Conservation (phyloP, 2,329 filamentous ascomycete genomes). For the Ophiosphaerella narmari region DNA sequence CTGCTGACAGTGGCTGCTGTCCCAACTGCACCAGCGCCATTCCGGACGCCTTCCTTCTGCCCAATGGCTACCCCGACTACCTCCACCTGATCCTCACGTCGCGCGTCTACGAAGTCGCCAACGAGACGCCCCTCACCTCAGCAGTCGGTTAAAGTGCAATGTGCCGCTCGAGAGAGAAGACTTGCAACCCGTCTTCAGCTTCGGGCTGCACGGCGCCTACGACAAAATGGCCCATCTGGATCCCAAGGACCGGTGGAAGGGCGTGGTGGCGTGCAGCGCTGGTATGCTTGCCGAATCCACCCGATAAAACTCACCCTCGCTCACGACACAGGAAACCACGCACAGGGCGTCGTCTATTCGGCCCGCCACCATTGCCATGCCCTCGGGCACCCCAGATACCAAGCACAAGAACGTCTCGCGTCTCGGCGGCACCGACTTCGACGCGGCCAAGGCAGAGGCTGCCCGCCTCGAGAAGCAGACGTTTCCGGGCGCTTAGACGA, state of each 20-base stretch:
- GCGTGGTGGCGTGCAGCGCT: conserved; percentile 94
- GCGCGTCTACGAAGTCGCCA: conserved; percentile 93
- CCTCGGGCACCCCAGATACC: conserved; percentile 90
- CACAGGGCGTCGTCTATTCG: conserved; percentile 94
- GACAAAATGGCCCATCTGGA: conserved; percentile 99
- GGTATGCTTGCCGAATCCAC: too few species aligned
- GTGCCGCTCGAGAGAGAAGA: conserved; percentile 95
- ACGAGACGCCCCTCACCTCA: conserved; percentile 85
- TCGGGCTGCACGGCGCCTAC: conserved; percentile 96
- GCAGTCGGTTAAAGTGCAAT: conserved; percentile 89
- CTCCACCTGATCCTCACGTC: conserved; percentile 90
- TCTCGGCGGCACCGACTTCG: conserved; percentile 89
- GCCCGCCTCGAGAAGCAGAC: conserved; percentile 75
- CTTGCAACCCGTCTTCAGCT: conserved; percentile 97
- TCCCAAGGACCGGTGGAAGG: conserved; percentile 82
- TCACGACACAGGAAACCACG: conserved; percentile 94
- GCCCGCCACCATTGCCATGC: conserved; percentile 98
- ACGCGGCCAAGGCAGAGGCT: conserved; percentile 92
- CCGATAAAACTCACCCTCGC: too few species aligned
- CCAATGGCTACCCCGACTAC: conserved; percentile 76
- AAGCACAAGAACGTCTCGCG: conserved; percentile 94
- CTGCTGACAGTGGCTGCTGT: too few species aligned
- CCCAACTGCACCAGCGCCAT: too few species aligned
- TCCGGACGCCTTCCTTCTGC: conserved; percentile 65
- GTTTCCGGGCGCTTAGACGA: too few species aligned